Percentiles rank a stretch among this genome's conserved stretches.
phyloP scores from a whole-genome alignment of 2,329 filamentous ascomycete genomes.

The Ascochyta lentis region DNA sequence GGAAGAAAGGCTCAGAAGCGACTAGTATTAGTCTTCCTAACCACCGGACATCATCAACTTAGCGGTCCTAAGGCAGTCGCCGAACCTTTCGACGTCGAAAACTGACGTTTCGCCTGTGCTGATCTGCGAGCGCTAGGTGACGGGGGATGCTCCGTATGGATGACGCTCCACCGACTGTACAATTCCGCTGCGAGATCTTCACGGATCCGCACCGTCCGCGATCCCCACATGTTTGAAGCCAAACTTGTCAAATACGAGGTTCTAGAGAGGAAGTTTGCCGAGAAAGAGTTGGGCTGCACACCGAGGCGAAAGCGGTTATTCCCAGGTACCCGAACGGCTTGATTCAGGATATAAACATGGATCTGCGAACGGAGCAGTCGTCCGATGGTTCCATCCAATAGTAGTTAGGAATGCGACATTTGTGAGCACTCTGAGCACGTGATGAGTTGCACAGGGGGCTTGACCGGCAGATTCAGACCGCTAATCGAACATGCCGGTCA shows the following conservation, averaged over 20 bases:
- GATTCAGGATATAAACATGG: neutral
- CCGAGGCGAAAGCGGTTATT: neutral
- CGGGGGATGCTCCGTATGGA: conserved; percentile 4
- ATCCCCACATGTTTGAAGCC: neutral
- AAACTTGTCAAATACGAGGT: neutral
- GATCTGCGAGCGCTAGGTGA: conserved; percentile 4
- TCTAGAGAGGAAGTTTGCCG: conserved; percentile 7
- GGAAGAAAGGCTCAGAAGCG: neutral
- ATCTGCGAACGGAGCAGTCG: neutral
- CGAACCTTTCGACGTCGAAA: neutral
- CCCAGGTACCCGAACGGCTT: neutral
- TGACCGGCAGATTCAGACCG: neutral
- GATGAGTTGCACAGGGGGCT: neutral
- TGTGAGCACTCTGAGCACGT: neutral
- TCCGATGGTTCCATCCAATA: neutral
- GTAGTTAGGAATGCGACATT: neutral
- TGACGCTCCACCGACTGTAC: neutral
- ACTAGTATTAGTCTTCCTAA: neutral
- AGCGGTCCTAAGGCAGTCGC: neutral
- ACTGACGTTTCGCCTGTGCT: conserved; percentile 4
- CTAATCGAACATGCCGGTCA: neutral
- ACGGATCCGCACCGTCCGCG: neutral
- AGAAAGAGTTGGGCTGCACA: neutral
- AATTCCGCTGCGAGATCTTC: conserved; percentile 6
- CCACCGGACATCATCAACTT: neutral